A percentile compares a stretch with the other conserved stretches of the same genome.
phyloP scores from a whole-genome alignment of 2,329 filamentous ascomycete genomes.

The Xylaria sp. region DNA sequence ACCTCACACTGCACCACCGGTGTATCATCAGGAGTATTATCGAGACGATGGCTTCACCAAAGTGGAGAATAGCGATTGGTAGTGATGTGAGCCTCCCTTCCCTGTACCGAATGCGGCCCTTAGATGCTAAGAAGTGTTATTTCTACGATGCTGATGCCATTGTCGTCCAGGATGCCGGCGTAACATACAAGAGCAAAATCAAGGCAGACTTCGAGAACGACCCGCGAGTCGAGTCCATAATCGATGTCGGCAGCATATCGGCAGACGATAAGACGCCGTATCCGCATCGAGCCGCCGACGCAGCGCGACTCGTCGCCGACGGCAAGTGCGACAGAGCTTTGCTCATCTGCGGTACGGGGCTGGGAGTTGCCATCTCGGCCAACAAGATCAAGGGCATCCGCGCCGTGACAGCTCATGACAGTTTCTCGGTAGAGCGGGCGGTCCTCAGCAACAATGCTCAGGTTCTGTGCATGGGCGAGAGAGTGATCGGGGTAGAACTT shows the following conservation, averaged over 20 bases:
- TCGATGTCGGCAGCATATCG: slow-evolving; percentile 73
- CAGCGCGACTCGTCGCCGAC: slow-evolving; percentile 63
- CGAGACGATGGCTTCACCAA: slow-evolving; percentile 45
- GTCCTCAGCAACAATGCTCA: slow-evolving; percentile 85
- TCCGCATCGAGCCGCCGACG: slow-evolving; percentile 75
- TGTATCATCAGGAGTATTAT: slow-evolving; percentile 8
- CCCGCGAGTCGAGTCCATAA: slow-evolving; percentile 66
- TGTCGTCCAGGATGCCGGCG: slow-evolving; percentile 64
- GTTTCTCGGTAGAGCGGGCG: slow-evolving; percentile 79
- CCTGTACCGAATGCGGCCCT: not conserved
- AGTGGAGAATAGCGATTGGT: slow-evolving; percentile 57
- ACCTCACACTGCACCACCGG: not conserved
- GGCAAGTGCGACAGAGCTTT: slow-evolving; percentile 76
- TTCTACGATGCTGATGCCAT: not conserved
- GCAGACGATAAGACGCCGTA: slow-evolving; percentile 77
- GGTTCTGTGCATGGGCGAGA: slow-evolving; percentile 83
- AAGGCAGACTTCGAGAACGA: slow-evolving; percentile 71
- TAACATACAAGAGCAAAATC: slow-evolving; percentile 77
- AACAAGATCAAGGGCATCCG: slow-evolving; percentile 85
- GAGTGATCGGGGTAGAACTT: slow-evolving; percentile 80
- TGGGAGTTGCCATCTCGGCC: slow-evolving; percentile 85
- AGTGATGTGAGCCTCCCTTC: slow-evolving; percentile 51
- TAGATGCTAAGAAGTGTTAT: not conserved
- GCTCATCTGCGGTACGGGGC: slow-evolving; percentile 82
- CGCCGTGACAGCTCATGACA: slow-evolving; percentile 88